These are phyloP conservation scores for Zancudomyces culisetae DNA, from an alignment of 371 early-diverging fungal species.

Conservation along the genomic window DNA sequence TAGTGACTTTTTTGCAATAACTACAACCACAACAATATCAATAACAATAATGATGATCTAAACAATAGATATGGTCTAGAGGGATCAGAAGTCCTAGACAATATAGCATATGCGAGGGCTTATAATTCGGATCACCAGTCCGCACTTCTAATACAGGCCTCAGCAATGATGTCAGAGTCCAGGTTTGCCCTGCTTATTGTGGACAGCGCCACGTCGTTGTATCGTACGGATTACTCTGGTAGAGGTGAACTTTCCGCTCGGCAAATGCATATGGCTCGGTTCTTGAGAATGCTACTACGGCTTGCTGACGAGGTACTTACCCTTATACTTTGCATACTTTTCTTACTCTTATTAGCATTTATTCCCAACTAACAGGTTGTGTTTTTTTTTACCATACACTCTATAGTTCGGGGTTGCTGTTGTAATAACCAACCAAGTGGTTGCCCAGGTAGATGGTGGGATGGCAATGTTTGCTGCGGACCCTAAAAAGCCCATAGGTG, in stretches of 20 bases:
- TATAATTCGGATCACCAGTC: conserved; percentile 97
- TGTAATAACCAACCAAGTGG: conserved; percentile 98
- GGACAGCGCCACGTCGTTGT: conserved; percentile 92
- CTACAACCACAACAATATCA: too few relatives aligned
- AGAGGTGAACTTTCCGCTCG: conserved; percentile 95
- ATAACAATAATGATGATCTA: too few relatives aligned
- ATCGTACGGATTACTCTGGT: conserved; percentile 96
- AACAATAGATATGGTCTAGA: conserved; percentile 47
- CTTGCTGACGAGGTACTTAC: conserved; percentile 59
- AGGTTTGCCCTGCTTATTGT: conserved; percentile 84
- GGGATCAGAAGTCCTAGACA: conserved; percentile 79
- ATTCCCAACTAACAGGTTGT: background rate
- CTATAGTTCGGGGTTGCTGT: conserved; percentile 87
- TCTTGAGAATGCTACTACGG: conserved; percentile 72
- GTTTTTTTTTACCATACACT: too few relatives aligned
- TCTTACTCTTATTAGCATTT: conserved; percentile 25
- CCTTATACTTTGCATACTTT: background rate
- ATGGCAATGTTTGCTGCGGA: conserved; percentile 83
- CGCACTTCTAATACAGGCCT: conserved; percentile 74
- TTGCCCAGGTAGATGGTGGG: conserved; percentile 92
- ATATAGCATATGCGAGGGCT: conserved; percentile 93
- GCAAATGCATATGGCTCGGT: conserved; percentile 92
- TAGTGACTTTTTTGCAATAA: conserved; percentile 12
- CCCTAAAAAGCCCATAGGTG: conserved; percentile 97
- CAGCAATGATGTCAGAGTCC: conserved; percentile 92